Base-by-base conservation (phyloP, 2,329 filamentous ascomycete genomes). In the Nemania sp. region DNA sequence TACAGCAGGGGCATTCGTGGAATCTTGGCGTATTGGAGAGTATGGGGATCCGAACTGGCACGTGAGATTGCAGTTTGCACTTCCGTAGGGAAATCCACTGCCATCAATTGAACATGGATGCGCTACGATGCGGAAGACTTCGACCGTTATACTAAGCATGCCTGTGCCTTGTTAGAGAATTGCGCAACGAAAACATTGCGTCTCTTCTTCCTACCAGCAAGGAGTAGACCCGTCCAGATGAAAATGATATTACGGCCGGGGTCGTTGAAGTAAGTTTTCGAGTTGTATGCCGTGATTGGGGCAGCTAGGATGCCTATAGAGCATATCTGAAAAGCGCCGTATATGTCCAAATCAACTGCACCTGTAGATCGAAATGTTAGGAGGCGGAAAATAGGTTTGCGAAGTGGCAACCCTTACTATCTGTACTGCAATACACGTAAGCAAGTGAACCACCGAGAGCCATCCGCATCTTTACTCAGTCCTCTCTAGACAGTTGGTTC, bases 271-370 rank as follows among this genome's bases (percentile, higher is more conserved):
- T 88, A 88, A 0, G 84, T 88, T 14, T 70, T 70, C 1, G 84
- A 88, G 37, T 84, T 67, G 56, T 78, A 76, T 19, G 85, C 83
- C 0, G 84, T 86, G 0, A 84, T 75, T 0, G 85, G 86, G 3
- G 82, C 85, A 1, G 83, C 81, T 3, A 89, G 61, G 14, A 88
- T 83, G 11, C 83, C 85, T 31, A 89, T 84, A 0, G 84, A 77
- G 54, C 85, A 88, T 0, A 88, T 66, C 59, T 89, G 86, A 57
- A 88, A 86, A 7, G 84, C 83, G 1, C 86, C 86, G 52, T 80
- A 89, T 3, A 88, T 73, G 60, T 89, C 86, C 79, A 89, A 81
- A 62, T 88, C 85, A 12, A 87, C 78, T 12, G 81, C 84, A 46
- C 73, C 84, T 86, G 52, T 34, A 20, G 19, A 40, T 6, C 5